Conservation (phyloP, 805 yeast species). For the Saccharomycopsis sp. region DNA sequence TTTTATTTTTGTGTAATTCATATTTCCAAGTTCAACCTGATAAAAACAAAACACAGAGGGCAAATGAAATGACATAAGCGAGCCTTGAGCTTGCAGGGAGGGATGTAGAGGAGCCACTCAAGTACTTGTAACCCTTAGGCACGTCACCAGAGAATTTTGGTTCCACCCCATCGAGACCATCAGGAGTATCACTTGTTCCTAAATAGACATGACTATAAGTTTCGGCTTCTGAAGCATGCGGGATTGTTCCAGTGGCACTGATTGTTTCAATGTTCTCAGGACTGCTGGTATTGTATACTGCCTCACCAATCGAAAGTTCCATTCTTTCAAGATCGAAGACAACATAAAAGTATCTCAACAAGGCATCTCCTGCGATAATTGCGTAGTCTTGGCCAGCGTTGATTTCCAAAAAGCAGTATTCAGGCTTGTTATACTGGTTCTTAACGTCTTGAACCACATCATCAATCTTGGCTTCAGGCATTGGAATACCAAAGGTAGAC, state of each 20-base stretch:
- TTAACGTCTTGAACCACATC: background rate
- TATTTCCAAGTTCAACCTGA: too few species aligned
- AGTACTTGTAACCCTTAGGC: background rate
- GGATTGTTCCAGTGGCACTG: background rate
- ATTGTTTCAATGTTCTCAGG: background rate
- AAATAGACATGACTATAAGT: constrained; percentile 1
- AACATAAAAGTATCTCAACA: constrained; percentile 42
- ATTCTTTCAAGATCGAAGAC: constrained; percentile 43
- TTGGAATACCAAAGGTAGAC: constrained; percentile 24
- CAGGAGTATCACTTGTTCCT: constrained; percentile 3
- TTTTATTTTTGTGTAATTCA: too few species aligned
- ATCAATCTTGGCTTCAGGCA: constrained; percentile 1
- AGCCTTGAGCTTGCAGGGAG: too few species aligned
- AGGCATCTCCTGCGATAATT: constrained; percentile 43
- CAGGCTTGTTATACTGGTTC: background rate
- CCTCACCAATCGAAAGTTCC: constrained; percentile 40
- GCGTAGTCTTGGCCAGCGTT: constrained; percentile 20
- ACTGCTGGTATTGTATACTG: constrained; percentile 19
- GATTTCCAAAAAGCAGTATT: constrained; percentile 7
- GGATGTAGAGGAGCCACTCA: too few species aligned
- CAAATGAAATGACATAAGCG: too few species aligned
- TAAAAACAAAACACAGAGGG: too few species aligned
- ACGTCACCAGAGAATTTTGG: constrained; percentile 1
- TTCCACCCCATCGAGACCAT: constrained; percentile 3
- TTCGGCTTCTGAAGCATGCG: constrained; percentile 6